Evolutionary conservation across 345 rosid genomes (phyloP).

Genomic region (Sonneratia caseolaris): DNA sequence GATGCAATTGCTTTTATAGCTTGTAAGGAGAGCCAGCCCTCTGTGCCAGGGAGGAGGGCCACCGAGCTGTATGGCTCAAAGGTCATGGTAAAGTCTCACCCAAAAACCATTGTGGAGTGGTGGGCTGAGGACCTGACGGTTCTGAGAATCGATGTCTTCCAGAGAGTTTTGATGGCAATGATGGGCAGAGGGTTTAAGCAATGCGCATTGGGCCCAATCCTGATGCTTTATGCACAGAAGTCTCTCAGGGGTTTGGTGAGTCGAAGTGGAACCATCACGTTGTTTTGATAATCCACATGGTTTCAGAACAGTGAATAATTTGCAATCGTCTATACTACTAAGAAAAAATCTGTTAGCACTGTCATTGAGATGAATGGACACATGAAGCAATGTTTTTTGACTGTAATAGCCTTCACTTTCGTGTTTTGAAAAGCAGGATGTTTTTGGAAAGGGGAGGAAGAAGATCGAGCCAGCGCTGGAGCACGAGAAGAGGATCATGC

Average conservation of each 20-base stretch:
- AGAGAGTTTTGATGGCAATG: slow-evolving; percentile 74
- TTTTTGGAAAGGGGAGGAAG: slow-evolving; percentile 66
- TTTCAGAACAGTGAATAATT: no score
- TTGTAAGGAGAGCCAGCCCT: slow-evolving; percentile 65
- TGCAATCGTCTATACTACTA: no score
- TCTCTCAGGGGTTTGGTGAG: slow-evolving; percentile 96
- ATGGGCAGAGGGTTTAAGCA: slow-evolving; percentile 78
- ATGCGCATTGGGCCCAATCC: slow-evolving; percentile 76
- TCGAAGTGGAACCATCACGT: neutral
- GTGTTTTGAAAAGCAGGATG: slow-evolving; percentile 41
- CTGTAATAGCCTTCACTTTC: neutral
- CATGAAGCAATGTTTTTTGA: neutral
- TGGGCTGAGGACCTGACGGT: slow-evolving; percentile 90
- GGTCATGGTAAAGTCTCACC: slow-evolving; percentile 22
- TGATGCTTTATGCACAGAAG: slow-evolving; percentile 91
- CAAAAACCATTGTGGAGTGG: slow-evolving; percentile 62
- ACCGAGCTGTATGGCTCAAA: slow-evolving; percentile 25
- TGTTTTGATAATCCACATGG: neutral
- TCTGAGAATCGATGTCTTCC: slow-evolving; percentile 76
- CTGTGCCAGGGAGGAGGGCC: slow-evolving; percentile 28
- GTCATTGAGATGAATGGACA: no score
- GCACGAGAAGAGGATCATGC: slow-evolving; percentile 75
- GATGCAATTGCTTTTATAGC: slow-evolving; percentile 69
- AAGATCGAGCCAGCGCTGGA: slow-evolving; percentile 65
- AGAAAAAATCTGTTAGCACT: no score